Conservation (phyloP, 176 grass and related monocot genomes). For the Raddia distichophylla region DNA sequence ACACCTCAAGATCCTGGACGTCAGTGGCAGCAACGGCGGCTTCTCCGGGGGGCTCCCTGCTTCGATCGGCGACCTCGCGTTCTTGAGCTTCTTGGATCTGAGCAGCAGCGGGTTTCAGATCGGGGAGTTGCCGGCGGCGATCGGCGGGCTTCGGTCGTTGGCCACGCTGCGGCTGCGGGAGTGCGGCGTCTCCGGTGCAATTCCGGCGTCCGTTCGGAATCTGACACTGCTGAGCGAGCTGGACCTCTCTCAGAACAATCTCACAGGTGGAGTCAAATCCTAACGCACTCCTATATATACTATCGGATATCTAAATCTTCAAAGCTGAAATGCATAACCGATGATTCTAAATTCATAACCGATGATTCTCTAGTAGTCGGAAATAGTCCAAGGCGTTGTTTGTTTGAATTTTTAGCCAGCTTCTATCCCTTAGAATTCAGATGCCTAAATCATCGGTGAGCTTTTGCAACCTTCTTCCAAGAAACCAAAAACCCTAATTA, state of each 20-base stretch:
- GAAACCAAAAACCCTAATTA: no score
- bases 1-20: background rate
- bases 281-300: no score
- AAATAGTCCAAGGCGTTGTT: no score
- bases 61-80: constrained; percentile 8
- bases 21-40: constrained; percentile 12
- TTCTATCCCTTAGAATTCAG: no score
- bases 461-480: no score
- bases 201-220: constrained; percentile 1
- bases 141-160: constrained; percentile 30
- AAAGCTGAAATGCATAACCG: background rate
- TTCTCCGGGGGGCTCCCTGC: constrained; percentile 13
- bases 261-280: constrained; percentile 20
- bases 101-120: constrained; percentile 26
- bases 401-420: no score
- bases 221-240: constrained; percentile 13
- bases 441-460: no score
- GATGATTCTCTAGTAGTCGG: no score
- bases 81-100: constrained; percentile 39
- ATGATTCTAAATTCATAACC: no score
- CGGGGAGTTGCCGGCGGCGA: constrained; percentile 6
- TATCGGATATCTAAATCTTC: background rate
- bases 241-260: constrained; percentile 39
- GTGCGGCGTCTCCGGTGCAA: constrained; percentile 33
- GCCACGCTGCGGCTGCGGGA: constrained; percentile 10